Percentiles rank a stretch among this genome's conserved stretches.
These are phyloP conservation scores for Colletotrichum zoysiae DNA, from an alignment of 2,329 filamentous ascomycete species.

Conservation along the genomic window DNA sequence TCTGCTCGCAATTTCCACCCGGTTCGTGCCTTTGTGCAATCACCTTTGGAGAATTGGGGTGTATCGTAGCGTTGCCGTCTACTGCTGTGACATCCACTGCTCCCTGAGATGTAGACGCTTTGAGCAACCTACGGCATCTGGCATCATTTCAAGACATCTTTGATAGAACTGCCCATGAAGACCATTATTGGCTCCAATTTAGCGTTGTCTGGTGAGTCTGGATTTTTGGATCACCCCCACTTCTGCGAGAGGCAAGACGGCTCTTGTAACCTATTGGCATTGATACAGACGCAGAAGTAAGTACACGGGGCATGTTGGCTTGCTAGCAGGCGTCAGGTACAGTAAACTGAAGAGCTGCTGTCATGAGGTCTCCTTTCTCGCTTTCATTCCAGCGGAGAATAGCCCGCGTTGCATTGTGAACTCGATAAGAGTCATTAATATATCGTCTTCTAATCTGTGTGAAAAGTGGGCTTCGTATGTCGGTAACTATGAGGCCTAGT, in stretches of 20 bases:
- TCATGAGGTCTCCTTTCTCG: not conserved
- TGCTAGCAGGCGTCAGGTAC: not conserved
- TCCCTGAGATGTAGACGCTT: not conserved
- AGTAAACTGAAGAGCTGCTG: not conserved
- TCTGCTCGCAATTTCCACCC: too few relatives aligned
- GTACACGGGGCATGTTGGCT: not conserved
- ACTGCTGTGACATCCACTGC: not conserved
- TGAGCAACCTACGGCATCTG: not conserved
- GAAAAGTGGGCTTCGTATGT: not conserved
- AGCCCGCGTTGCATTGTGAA: not conserved
- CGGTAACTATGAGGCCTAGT: not conserved
- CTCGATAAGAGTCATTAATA: too few relatives aligned
- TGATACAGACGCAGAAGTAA: not conserved
- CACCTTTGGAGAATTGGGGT: not conserved
- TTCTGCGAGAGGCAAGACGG: not conserved
- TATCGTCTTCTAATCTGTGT: too few relatives aligned
- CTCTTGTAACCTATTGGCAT: not conserved
- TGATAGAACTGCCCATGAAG: not conserved
- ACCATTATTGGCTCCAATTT: not conserved
- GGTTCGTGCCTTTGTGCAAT: not conserved
- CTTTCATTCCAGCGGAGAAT: not conserved
- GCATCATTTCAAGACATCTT: not conserved
- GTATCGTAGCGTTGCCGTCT: not conserved
- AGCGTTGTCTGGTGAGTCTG: not conserved
- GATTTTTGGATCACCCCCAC: not conserved